Percentiles rank a stretch among this genome's conserved stretches.
These are phyloP conservation scores for Calophaca sinica DNA, from an alignment of 306 rosid species.

Conservation along the genomic window DNA sequence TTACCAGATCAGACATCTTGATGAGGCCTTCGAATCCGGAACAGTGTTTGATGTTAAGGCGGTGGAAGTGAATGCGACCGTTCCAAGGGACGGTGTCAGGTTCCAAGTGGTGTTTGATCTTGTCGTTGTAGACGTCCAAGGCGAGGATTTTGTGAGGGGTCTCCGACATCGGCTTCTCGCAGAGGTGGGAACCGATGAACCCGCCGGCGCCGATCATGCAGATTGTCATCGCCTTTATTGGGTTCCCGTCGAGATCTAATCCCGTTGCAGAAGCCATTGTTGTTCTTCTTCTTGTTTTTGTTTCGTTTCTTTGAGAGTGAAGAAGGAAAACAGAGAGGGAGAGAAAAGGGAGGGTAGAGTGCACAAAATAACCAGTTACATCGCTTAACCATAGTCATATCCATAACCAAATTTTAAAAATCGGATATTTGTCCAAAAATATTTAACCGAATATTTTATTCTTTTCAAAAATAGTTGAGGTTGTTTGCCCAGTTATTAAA, in stretches of 20 bases:
- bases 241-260: slow-evolving; percentile 86
- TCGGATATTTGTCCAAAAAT: no score
- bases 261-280: slow-evolving; percentile 65
- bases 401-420: no score
- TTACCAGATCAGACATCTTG: slow-evolving; percentile 96
- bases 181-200: slow-evolving; percentile 96
- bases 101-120: slow-evolving; percentile 90
- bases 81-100: slow-evolving; percentile 74
- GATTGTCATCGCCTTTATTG: slow-evolving; percentile 76
- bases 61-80: slow-evolving; percentile 91
- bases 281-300: background rate
- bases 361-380: no score
- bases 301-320: slow-evolving; percentile 2
- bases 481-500: no score
- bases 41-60: slow-evolving; percentile 90
- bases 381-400: no score
- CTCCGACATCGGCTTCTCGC: slow-evolving; percentile 85
- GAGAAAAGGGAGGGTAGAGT: no score
- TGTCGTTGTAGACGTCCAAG: slow-evolving; percentile 89
- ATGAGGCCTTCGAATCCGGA: slow-evolving; percentile 94
- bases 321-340: no score
- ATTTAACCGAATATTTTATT: no score
- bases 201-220: slow-evolving; percentile 99
- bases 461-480: no score
- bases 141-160: slow-evolving; percentile 88